Evolutionary conservation across 2,329 filamentous ascomycete species (phyloP).

Genomic region (Claviceps quebecensis): DNA sequence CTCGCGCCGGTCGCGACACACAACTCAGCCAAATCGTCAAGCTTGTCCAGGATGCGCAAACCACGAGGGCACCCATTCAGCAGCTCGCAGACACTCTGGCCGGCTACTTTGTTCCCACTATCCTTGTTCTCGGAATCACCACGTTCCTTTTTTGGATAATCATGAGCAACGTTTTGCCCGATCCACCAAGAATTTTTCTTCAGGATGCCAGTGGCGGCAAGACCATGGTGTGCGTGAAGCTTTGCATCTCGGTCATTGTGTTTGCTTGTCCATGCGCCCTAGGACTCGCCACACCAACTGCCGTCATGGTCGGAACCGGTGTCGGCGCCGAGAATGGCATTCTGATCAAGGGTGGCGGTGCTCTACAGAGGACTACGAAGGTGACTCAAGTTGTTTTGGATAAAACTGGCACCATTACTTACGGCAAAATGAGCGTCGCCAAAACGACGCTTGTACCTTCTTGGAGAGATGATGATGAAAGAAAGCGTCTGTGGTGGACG

Average conservation of each 20-base stretch:
- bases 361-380: slow-evolving; percentile 79
- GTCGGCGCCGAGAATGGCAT: slow-evolving; percentile 92
- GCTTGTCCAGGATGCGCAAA: slow-evolving; percentile 95
- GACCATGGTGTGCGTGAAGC: slow-evolving; percentile 90
- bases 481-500: slow-evolving; percentile 80
- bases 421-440: slow-evolving; percentile 90
- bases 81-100: slow-evolving; percentile 80
- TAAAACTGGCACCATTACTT: slow-evolving; percentile 89
- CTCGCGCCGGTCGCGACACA: slow-evolving; percentile 82
- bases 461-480: slow-evolving; percentile 58
- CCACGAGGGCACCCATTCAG: slow-evolving; percentile 85
- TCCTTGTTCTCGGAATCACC: slow-evolving; percentile 66
- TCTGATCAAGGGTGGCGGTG: slow-evolving; percentile 90
- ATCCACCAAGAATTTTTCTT: slow-evolving; percentile 82
- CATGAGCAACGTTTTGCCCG: slow-evolving; percentile 67
- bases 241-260: slow-evolving; percentile 96
- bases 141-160: slow-evolving; percentile 94
- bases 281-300: slow-evolving; percentile 89
- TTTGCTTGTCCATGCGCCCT: slow-evolving; percentile 95
- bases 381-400: slow-evolving; percentile 84
- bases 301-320: slow-evolving; percentile 98
- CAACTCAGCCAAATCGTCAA: slow-evolving; percentile 97
- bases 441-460: slow-evolving; percentile 48
- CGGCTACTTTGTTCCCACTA: slow-evolving; percentile 85
- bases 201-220: slow-evolving; percentile 72